These are phyloP conservation scores for Metarhizium anisopliae DNA, from an alignment of 2,329 filamentous ascomycete species.

Conservation along the genomic window DNA sequence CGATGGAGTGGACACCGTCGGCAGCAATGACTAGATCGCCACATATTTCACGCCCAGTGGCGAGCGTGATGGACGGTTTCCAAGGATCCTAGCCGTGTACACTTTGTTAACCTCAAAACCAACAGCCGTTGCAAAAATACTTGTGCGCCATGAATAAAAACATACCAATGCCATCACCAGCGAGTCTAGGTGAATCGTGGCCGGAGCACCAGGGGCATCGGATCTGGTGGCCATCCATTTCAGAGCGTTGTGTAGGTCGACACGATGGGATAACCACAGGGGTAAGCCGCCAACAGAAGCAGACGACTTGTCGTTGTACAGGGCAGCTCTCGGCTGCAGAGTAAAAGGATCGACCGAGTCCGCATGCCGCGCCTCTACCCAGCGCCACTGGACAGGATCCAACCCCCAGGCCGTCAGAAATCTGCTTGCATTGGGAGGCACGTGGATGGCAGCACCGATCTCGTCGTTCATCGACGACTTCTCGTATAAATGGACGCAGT, in stretches of 20 bases:
- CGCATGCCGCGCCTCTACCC: slow-evolving; percentile 16
- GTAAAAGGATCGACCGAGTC: slow-evolving; percentile 16
- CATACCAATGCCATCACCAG: slow-evolving; percentile 19
- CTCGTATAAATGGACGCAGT: slow-evolving; percentile 26
- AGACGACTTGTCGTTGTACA: slow-evolving; percentile 11
- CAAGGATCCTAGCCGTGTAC: slow-evolving; percentile 13
- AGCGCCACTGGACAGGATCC: slow-evolving; percentile 17
- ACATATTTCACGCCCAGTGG: slow-evolving; percentile 16
- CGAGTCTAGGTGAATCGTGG: slow-evolving; percentile 14
- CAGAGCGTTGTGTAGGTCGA: slow-evolving; percentile 29
- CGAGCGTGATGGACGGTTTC: slow-evolving; percentile 18
- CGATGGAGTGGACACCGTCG: slow-evolving; percentile 32
- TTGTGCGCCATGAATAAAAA: neutral
- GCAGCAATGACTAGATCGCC: slow-evolving; percentile 34
- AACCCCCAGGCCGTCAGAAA: slow-evolving; percentile 27
- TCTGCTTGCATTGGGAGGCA: slow-evolving; percentile 28
- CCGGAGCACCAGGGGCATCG: slow-evolving; percentile 17
- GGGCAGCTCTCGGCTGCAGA: slow-evolving; percentile 10
- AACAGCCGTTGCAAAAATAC: neutral
- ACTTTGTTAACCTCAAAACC: neutral
- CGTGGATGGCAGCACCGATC: slow-evolving; percentile 28
- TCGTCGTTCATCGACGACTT: slow-evolving; percentile 27
- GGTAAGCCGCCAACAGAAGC: slow-evolving; percentile 17
- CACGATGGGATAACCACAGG: slow-evolving; percentile 28
- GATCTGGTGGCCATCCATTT: slow-evolving; percentile 22